Percentiles rank a stretch among this genome's conserved stretches.
Conservation (phyloP, 441 rosid genomes). For the Erodium moschatum region DNA sequence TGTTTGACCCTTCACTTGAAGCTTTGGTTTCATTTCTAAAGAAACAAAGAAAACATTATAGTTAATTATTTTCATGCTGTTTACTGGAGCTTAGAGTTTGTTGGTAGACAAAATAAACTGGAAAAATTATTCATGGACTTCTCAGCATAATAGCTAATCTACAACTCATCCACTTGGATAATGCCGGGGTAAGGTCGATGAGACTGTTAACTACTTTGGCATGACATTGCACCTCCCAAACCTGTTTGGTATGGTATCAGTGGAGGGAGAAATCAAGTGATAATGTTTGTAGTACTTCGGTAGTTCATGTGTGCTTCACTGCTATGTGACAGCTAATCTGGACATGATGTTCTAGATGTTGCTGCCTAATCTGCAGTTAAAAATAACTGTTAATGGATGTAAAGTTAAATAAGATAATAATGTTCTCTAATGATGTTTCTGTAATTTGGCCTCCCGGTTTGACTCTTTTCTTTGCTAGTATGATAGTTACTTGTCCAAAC, state of each 20-base stretch:
- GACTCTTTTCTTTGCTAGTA: conserved; percentile 64
- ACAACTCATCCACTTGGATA: too few species aligned
- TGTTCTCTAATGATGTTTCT: conserved; percentile 4
- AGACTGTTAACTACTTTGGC: too few species aligned
- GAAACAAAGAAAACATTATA: neutral
- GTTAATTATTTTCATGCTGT: neutral
- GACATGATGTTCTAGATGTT: neutral
- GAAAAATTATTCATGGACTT: neutral
- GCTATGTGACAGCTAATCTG: neutral
- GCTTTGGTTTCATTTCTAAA: neutral
- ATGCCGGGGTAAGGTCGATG: too few species aligned
- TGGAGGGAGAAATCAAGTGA: neutral
- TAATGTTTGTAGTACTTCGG: neutral
- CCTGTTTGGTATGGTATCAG: neutral
- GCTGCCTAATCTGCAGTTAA: neutral
- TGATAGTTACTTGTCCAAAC: conserved; percentile 95
- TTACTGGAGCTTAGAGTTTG: neutral
- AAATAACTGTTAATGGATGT: neutral
- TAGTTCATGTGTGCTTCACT: neutral
- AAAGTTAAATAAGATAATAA: neutral
- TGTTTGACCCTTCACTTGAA: conserved; percentile 22
- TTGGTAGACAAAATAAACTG: neutral
- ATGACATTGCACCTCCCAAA: neutral
- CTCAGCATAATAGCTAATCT: too few species aligned
- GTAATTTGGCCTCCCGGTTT: conserved; percentile 25